Evolutionary conservation across 768 basidiomycete genomes (phyloP).

Genomic region (Auricularia cornea): DNA sequence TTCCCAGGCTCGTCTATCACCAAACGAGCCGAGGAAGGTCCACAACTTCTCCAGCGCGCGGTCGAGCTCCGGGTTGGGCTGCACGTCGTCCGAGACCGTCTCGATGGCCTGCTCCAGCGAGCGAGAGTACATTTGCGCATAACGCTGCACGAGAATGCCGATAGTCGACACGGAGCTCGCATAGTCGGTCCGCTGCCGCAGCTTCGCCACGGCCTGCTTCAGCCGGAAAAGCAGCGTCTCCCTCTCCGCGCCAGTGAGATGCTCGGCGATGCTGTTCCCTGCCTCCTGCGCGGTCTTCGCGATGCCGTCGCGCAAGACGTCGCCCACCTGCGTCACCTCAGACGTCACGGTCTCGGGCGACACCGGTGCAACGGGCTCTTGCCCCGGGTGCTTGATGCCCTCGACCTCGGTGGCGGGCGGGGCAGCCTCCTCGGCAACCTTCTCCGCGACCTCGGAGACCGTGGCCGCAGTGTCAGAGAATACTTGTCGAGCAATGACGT

Average conservation of each 20-base stretch:
- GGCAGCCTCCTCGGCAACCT: neutral
- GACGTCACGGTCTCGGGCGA: neutral
- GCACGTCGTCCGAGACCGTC: neutral
- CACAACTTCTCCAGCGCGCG: constrained; percentile 1
- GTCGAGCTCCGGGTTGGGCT: neutral
- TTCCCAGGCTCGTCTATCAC: neutral
- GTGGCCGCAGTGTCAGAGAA: neutral
- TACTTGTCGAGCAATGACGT: neutral
- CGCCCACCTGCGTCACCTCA: neutral
- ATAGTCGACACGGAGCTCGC: neutral
- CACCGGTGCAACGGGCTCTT: neutral
- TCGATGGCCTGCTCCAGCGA: neutral
- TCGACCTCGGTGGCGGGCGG: neutral
- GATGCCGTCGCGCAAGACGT: neutral
- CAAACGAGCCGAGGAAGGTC: neutral
- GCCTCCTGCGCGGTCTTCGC: neutral
- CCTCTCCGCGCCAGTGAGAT: neutral
- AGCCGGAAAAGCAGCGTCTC: neutral
- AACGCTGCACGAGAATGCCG: neutral
- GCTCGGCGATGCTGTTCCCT: neutral
- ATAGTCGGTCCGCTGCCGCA: neutral
- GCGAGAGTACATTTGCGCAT: neutral
- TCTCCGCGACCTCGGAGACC: neutral
- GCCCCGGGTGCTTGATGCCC: neutral
- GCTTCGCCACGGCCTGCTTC: neutral